Evolutionary conservation across 805 yeast species (phyloP).

Genomic region (Jamesozyma jinghongensis): DNA sequence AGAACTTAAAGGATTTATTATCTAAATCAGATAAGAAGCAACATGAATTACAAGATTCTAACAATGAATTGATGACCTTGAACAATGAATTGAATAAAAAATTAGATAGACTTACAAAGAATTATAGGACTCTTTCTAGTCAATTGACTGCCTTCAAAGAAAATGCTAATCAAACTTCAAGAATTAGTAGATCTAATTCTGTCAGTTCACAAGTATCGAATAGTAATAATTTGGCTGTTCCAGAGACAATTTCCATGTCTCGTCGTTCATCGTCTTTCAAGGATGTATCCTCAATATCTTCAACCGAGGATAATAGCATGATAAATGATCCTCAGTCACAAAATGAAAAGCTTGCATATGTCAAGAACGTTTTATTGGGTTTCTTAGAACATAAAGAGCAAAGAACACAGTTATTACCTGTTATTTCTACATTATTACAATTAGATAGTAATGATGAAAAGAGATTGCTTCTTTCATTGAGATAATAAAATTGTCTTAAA

Average conservation of each 20-base stretch:
- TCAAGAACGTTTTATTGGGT: constrained; percentile 84
- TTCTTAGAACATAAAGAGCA: constrained; percentile 91
- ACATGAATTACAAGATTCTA: constrained; percentile 47
- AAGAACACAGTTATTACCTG: constrained; percentile 76
- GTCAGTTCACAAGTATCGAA: constrained; percentile 21
- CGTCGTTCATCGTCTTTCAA: constrained; percentile 16
- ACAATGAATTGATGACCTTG: constrained; percentile 44
- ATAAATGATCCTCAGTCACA: constrained; percentile 9
- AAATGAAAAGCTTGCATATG: constrained; percentile 55
- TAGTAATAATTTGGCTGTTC: constrained; percentile 6
- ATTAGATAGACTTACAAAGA: constrained; percentile 58
- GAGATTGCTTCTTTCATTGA: constrained; percentile 49
- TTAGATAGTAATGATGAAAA: constrained; percentile 64
- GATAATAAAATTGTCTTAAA: constrained; percentile 12
- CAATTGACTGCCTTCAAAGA: constrained; percentile 45
- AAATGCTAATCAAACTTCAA: not conserved
- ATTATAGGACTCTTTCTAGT: constrained; percentile 53
- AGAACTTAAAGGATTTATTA: constrained; percentile 46
- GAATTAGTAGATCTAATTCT: constrained; percentile 33
- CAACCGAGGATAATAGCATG: not conserved
- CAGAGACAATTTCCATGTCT: constrained; percentile 3
- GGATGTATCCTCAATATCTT: not conserved
- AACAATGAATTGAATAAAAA: constrained; percentile 64
- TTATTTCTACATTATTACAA: constrained; percentile 63
- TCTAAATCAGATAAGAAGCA: constrained; percentile 41